Percentiles rank a stretch among this genome's conserved stretches.
phyloP scores from a whole-genome alignment of 2,329 filamentous ascomycete species.

The Pseudogymnoascus sp. region DNA sequence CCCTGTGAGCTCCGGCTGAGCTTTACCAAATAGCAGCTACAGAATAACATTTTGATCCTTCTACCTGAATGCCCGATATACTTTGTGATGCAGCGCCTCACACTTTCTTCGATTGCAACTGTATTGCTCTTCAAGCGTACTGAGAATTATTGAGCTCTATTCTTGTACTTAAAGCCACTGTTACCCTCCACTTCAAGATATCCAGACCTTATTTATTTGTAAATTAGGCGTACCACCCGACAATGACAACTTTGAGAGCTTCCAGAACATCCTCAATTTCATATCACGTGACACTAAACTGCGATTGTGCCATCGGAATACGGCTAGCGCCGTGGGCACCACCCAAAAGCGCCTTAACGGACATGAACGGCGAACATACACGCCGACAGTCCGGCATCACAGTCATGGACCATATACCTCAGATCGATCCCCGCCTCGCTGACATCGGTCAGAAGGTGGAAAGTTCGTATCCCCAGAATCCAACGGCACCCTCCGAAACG shows the following conservation, averaged over 20 bases:
- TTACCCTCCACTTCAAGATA: not conserved
- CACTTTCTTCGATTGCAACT: not conserved
- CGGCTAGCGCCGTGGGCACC: not conserved
- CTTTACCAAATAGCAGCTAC: not conserved
- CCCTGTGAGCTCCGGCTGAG: constrained; percentile 75
- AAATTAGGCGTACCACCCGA: not conserved
- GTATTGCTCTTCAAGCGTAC: not conserved
- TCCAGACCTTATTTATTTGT: not conserved
- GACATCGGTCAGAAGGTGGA: constrained; percentile 8
- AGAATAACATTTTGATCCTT: not conserved
- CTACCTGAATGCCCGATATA: not conserved
- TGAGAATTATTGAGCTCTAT: not conserved
- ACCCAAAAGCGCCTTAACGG: constrained; percentile 6
- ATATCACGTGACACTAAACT: not conserved
- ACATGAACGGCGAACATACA: constrained; percentile 8
- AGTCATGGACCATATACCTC: constrained; percentile 4
- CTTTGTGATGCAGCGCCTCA: not conserved
- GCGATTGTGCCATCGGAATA: not conserved
- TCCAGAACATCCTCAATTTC: not conserved
- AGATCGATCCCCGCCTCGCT: constrained; percentile 8
- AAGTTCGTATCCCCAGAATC: constrained; percentile 3
- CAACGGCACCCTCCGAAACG: not conserved
- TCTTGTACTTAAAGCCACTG: not conserved
- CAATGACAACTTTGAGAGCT: not conserved
- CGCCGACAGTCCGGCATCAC: constrained; percentile 8